Base-by-base conservation (phyloP, 2,329 filamentous ascomycete genomes). In the Paecilomyces niveus region DNA sequence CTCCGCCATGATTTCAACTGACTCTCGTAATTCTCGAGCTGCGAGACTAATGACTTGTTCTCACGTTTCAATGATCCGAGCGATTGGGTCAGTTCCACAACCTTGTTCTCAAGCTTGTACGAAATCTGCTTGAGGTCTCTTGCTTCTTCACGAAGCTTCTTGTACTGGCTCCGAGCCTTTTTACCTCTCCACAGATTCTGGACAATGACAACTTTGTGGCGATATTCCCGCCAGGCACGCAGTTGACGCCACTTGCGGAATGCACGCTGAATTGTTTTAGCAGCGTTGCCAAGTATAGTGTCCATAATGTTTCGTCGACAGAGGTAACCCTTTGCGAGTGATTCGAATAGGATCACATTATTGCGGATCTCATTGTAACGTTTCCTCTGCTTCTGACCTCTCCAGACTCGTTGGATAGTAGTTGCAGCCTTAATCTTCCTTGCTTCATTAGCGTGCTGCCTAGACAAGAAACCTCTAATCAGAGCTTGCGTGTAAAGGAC, bases 71-170 rank as follows among this genome's bases (percentile, higher is more conserved):
- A 89, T 9, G 91, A 88, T 64, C 94, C 92, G 67, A 99, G 78
- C 54, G 89, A 90, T 75, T 99, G 94, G 1, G 94, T 99, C 69
- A 99, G 84, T 79, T 99, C 94, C 62, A 99, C 91, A 62, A 99
- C 94, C 85, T 99, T 99, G 83, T 99, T 97, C 76, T 99, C 94
- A 68, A 99, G 81, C 81, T 96, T 97, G 82, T 99, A 99, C 2
- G 94, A 97, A 67, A 99, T 99, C 76, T 97, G 93, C 82, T 97
- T 97, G 74, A 99, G 85, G 80, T 99, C 95, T 71, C 94, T 89
- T 64, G 94, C 94, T 77, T 99, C 94, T 76, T 97, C 92, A 65
- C 94, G 90, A 61, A 96, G 79, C 67, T 81, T 86, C 85, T 96
- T 97, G 82, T 99, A 99, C 54, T 85, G 87, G 65, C 83, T 85